These are phyloP conservation scores for Beauveria sp. DNA, from an alignment of 2,329 filamentous ascomycete species.

Conservation along the genomic window DNA sequence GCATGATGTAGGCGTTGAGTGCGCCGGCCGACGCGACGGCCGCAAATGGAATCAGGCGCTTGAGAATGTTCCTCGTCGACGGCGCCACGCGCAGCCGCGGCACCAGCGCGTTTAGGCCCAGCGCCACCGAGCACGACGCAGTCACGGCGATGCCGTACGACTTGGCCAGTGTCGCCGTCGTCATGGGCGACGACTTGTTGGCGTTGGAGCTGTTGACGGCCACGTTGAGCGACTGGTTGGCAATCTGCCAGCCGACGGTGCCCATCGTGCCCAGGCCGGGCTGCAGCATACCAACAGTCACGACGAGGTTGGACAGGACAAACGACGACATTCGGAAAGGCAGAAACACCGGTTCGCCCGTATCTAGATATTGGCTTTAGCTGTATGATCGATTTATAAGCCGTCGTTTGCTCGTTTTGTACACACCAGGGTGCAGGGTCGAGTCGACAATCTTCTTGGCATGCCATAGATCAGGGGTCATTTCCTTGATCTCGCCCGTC, in stretches of 20 bases:
- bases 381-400: slow-evolving; percentile 11
- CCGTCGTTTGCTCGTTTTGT: background rate
- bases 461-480: slow-evolving; percentile 87
- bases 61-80: slow-evolving; percentile 66
- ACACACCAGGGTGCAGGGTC: slow-evolving; percentile 83
- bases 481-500: slow-evolving; percentile 65
- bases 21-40: slow-evolving; percentile 87
- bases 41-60: slow-evolving; percentile 89
- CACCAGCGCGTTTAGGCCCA: slow-evolving; percentile 85
- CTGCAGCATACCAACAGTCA: slow-evolving; percentile 95
- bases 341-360: slow-evolving; percentile 81
- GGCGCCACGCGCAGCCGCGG: slow-evolving; percentile 76
- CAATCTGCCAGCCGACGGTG: slow-evolving; percentile 87
- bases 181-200: slow-evolving; percentile 91
- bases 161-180: slow-evolving; percentile 70
- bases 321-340: slow-evolving; percentile 98
- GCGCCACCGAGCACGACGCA: slow-evolving; percentile 86
- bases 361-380: slow-evolving; percentile 51
- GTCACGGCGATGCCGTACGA: slow-evolving; percentile 89
- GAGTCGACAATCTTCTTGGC: slow-evolving; percentile 98
- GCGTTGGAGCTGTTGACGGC: slow-evolving; percentile 97
- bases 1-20: slow-evolving; percentile 96
- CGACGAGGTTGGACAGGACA: slow-evolving; percentile 85
- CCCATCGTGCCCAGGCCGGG: slow-evolving; percentile 75
- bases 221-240: slow-evolving; percentile 96